These are phyloP conservation scores for Aspergillus sojae DNA, from an alignment of 2,329 filamentous ascomycete genomes.

Conservation along the genomic window DNA sequence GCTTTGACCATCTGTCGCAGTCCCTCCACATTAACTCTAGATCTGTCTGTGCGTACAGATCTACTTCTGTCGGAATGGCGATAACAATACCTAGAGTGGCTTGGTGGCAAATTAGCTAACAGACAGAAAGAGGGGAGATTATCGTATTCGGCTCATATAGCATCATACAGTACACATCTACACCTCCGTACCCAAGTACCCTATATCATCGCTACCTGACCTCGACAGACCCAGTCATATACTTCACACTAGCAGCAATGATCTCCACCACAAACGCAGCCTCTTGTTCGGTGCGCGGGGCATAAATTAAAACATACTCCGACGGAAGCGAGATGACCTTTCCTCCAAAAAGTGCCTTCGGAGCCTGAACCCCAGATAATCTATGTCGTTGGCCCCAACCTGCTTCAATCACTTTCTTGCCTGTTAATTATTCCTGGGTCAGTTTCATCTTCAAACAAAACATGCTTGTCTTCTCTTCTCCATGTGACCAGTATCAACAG, in stretches of 20 bases:
- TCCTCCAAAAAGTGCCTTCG: constrained; percentile 57
- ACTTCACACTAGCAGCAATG: constrained; percentile 35
- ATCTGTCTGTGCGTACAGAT: neutral
- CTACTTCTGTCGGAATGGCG: neutral
- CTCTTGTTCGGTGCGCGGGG: constrained; percentile 36
- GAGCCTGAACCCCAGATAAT: constrained; percentile 57
- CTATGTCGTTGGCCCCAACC: constrained; percentile 76
- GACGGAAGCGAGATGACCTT: constrained; percentile 20
- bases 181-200: neutral
- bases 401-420: constrained; percentile 66
- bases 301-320: constrained; percentile 39
- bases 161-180: neutral
- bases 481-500: neutral
- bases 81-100: neutral
- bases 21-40: neutral
- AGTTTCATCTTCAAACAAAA: neutral
- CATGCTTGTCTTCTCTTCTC: neutral
- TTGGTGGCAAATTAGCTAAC: neutral
- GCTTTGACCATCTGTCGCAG: neutral
- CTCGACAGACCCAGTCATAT: constrained; percentile 31
- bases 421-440: constrained; percentile 9
- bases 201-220: constrained; percentile 14
- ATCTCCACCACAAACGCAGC: constrained; percentile 34
- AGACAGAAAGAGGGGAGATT: neutral
- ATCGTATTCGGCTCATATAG: neutral